Base-by-base conservation (phyloP, 768 basidiomycete genomes). In the Serpula lacrymans region DNA sequence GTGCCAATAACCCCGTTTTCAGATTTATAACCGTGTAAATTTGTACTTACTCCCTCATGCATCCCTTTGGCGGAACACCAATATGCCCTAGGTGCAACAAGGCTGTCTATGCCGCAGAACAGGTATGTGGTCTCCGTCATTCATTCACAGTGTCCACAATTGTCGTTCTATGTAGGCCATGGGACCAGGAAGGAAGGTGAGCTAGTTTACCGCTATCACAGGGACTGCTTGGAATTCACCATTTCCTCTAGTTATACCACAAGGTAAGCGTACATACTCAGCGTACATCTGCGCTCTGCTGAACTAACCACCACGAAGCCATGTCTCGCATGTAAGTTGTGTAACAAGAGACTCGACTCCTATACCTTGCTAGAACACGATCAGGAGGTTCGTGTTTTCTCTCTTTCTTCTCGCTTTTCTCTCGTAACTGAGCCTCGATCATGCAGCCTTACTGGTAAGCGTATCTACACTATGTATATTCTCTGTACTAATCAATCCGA, bases 141-240 rank as follows among this genome's bases (percentile, higher is more conserved):
- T 48, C 26, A 11, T 38, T 24, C 30, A 14, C 14, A 23, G 22
- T 22, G 34, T 30, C 33, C 28, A 39, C 13, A 43, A 27, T 47
- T 46, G 6, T 22, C 11, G 29, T 51, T 34, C 52, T 45, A 46
- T 38, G 42, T 50, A 89, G 86, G 78, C 77, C 22, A 80, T 93
- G 71, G 91, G 91, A 14, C 91, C 91, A 39, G 91, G 86, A 17
- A 77, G 91, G 58, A 91, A 85, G 78, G 91, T 89, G 55, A 53
- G 76, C 49, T 21, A 37, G 30, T 25, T 34, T 32, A 23, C 28
- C 17, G 22, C n/a, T 39, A 30, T 21, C 10, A 21, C 21, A 10
- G 26, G 42, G 37, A 40, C 14, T 39, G 27, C 39, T 36, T 41
- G 31, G 40, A 34, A 37, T 40, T 18, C 13, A 42, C 29, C 11